Base-by-base conservation (phyloP, 345 rosid species). In the Populus nigra region DNA sequence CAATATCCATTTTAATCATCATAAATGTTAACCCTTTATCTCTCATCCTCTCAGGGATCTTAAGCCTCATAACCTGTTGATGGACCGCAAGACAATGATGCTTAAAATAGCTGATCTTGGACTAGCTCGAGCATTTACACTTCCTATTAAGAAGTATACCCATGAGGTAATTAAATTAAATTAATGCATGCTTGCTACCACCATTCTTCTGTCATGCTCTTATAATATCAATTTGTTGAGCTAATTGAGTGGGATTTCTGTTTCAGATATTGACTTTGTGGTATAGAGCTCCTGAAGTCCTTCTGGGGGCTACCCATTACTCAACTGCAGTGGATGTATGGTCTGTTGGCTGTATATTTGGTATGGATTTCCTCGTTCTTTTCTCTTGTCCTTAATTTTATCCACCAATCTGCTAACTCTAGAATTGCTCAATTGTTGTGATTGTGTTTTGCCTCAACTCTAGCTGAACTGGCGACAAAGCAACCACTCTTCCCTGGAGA, bases 211-310 rank as follows among this genome's bases (percentile, higher is more conserved):
- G 4, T 23, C 15, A 11, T 73, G 65, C 68, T 41, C 27, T 11
- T 1, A 12, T 68, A 71, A 53, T 33, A 11, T 22, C 62, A 31
- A 55, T 18, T 65, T 39, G 17, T 23, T 65, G 75, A 67, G 55
- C 8, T 16, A 71, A 8, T 17, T 20, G 63, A 31, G 15, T 31
- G 27, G 39, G 8, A 73, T 73, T 5, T 69, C 12, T 47, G 71
- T 76, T 76, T 55, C 88, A 91, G 99, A 95, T 95, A 71, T 84
- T 95, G 80, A 95, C 99, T 23, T 88, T 95, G 6, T 95, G 99
- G 99, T 93, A 95, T 72, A 88, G 99, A 88, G 91, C 99, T 76
- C 99, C 99, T 11, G 99, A 96, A 78, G 98, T 96, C 80, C 97
- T 96, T 70, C 71, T 96, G 79, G 99, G 98, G 13, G 90, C 94